A percentile compares a stretch with the other conserved stretches of the same genome.
These are phyloP conservation scores for Beta vulgaris DNA, from an alignment of 148 eudicot species.

Conservation along the genomic window DNA sequence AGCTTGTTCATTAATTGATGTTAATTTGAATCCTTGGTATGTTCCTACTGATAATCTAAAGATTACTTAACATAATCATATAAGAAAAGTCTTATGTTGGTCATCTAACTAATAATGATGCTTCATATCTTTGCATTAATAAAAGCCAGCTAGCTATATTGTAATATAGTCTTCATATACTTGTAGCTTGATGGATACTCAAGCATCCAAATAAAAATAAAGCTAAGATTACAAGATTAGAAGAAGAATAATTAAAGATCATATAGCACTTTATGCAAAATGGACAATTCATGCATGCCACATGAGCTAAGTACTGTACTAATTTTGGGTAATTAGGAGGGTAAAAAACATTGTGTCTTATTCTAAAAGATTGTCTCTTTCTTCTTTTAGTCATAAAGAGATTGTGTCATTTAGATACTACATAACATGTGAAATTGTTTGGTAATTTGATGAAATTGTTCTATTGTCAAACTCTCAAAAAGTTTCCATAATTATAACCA, in stretches of 20 bases:
- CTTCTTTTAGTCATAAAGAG: background rate
- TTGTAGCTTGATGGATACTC: slow-evolving; percentile 17
- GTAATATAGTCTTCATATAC: background rate
- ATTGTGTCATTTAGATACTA: background rate
- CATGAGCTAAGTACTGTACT: slow-evolving; percentile 13
- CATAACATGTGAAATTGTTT: background rate
- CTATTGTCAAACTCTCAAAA: no score
- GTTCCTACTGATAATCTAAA: background rate
- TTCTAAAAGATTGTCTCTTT: background rate
- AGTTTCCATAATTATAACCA: no score
- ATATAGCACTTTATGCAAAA: slow-evolving; percentile 5
- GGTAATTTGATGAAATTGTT: no score
- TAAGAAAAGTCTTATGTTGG: slow-evolving; percentile 9
- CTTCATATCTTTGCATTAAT: slow-evolving; percentile 4
- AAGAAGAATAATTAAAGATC: background rate
- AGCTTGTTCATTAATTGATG: background rate
- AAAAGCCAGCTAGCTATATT: slow-evolving; percentile 11
- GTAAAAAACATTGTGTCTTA: background rate
- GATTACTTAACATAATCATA: background rate
- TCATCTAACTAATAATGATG: slow-evolving; percentile 19
- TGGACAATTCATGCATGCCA: slow-evolving; percentile 8
- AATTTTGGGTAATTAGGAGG: background rate
- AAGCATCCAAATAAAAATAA: background rate
- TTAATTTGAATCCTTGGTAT: background rate
- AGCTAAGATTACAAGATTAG: slow-evolving; percentile 12